Percentiles rank a stretch among this genome's conserved stretches.
Conservation (phyloP, 352 stramenopile genomes). For the Globisporangium paroecandrum region DNA sequence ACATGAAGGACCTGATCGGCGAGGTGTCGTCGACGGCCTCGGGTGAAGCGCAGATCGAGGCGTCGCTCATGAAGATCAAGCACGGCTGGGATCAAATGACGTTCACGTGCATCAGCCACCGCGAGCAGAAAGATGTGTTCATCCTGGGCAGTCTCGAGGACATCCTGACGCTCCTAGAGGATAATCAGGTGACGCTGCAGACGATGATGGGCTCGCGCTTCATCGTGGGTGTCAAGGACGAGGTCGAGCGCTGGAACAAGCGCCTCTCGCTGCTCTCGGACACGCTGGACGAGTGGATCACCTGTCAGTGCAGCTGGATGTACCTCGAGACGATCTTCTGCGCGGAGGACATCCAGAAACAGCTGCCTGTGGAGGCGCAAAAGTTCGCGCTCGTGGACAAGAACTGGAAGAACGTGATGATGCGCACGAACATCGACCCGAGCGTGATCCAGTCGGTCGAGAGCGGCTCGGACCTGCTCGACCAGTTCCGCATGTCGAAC, state of each 20-base stretch:
- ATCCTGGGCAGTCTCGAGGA: constrained; percentile 91
- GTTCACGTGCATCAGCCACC: constrained; percentile 82
- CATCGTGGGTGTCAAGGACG: constrained; percentile 89
- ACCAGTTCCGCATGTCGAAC: constrained; percentile 86
- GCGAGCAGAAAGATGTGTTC: constrained; percentile 84
- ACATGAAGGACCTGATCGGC: constrained; percentile 85
- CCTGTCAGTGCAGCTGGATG: constrained; percentile 86
- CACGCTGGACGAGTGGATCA: constrained; percentile 83
- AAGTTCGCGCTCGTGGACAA: constrained; percentile 85
- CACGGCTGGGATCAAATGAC: constrained; percentile 85
- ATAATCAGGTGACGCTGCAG: constrained; percentile 90
- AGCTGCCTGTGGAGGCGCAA: constrained; percentile 80
- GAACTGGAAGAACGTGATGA: constrained; percentile 85
- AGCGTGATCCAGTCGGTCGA: constrained; percentile 79
- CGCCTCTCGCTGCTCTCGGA: constrained; percentile 80
- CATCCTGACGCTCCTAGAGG: constrained; percentile 86
- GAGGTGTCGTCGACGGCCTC: constrained; percentile 86
- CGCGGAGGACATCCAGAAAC: constrained; percentile 87
- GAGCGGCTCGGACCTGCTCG: constrained; percentile 61
- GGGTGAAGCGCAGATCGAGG: constrained; percentile 89
- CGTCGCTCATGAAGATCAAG: constrained; percentile 86
- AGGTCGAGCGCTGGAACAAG: constrained; percentile 90
- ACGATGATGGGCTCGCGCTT: constrained; percentile 93
- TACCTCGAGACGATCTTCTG: constrained; percentile 89
- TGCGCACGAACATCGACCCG: constrained; percentile 69